phyloP scores from a whole-genome alignment of 139 green algal species.

The Chlorella vulgaris region DNA sequence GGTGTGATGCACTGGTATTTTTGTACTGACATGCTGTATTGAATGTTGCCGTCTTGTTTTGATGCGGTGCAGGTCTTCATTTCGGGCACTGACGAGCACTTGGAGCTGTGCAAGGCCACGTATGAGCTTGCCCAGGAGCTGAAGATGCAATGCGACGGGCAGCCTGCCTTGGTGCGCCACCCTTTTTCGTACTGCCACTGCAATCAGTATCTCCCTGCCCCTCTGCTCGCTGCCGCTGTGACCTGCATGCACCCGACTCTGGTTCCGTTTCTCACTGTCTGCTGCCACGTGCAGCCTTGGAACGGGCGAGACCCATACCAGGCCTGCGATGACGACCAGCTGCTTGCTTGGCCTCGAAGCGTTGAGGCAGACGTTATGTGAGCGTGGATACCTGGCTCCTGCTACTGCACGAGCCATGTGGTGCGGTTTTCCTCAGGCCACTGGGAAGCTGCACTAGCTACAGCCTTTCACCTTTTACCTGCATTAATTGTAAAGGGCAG shows the following conservation, averaged over 20 bases:
- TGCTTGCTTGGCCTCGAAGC: slow-evolving; percentile 22
- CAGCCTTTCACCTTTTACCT: no score
- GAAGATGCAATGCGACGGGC: neutral
- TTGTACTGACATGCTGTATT: no score
- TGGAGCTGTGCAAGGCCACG: slow-evolving; percentile 45
- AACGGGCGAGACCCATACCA: neutral
- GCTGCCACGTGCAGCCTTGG: neutral
- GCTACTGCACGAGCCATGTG: neutral
- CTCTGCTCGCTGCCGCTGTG: no score
- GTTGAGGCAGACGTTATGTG: slow-evolving; percentile 1
- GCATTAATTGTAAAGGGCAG: no score
- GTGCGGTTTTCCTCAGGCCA: no score
- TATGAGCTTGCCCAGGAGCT: slow-evolving; percentile 20
- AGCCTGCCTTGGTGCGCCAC: neutral
- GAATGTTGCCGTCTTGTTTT: no score
- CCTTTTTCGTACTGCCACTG: neutral
- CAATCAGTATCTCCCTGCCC: no score
- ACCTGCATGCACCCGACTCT: no score
- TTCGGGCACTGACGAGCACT: slow-evolving; percentile 48
- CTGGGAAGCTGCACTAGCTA: no score
- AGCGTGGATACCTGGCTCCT: neutral
- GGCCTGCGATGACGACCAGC: slow-evolving; percentile 28
- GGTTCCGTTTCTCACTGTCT: neutral
- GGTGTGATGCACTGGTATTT: no score
- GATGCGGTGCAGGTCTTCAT: slow-evolving; percentile 26